A percentile compares a stretch with the other conserved stretches of the same genome.
Evolutionary conservation across 768 basidiomycete genomes (phyloP).

Genomic region (Leccinum variicolor): DNA sequence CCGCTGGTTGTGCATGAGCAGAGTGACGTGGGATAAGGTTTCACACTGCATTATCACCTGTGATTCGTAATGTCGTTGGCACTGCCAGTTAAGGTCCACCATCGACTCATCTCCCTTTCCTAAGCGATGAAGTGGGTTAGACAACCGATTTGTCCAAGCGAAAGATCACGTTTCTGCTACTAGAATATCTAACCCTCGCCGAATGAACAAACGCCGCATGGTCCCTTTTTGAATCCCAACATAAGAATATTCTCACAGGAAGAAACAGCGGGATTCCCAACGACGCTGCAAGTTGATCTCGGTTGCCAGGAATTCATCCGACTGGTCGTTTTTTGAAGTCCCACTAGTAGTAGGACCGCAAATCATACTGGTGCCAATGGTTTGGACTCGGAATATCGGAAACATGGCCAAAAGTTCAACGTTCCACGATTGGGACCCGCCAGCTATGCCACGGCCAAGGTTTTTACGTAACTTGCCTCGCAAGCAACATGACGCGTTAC

Average conservation of each 20-base stretch:
- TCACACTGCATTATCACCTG: neutral
- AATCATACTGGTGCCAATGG: neutral
- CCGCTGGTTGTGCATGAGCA: conserved; percentile 17
- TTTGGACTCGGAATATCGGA: neutral
- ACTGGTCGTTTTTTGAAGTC: neutral
- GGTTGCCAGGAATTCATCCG: neutral
- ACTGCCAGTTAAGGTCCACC: neutral
- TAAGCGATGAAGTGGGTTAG: neutral
- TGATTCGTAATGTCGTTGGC: neutral
- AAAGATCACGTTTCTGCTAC: neutral
- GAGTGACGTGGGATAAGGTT: conserved; percentile 19
- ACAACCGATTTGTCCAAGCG: neutral
- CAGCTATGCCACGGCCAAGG: neutral
- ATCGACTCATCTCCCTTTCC: neutral
- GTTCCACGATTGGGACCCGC: too few relatives aligned
- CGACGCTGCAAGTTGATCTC: neutral
- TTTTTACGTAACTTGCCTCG: neutral
- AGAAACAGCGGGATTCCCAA: neutral
- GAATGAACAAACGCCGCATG: neutral
- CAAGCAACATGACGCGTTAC: too few relatives aligned
- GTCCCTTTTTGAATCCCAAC: neutral
- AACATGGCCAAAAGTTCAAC: too few relatives aligned
- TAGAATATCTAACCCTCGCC: neutral
- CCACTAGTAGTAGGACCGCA: neutral
- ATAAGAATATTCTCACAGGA: neutral